phyloP scores from a whole-genome alignment of 768 basidiomycete species.

The Erythrobasidium yunnanense region DNA sequence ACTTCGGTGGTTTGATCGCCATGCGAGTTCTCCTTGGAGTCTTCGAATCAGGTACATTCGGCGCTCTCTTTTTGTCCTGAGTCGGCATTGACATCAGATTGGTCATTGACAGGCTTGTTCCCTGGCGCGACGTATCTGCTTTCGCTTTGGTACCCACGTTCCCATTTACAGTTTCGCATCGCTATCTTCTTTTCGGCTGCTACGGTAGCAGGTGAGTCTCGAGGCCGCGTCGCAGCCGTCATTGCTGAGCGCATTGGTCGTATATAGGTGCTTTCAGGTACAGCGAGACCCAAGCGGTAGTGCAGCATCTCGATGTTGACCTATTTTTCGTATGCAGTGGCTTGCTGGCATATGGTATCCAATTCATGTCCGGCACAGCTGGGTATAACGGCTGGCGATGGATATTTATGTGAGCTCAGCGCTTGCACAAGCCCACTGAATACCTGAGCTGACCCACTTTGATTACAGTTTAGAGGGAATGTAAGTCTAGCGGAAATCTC shows the following conservation, averaged over 20 bases:
- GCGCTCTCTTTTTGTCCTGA: too few relatives aligned
- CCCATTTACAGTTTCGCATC: constrained; percentile 32
- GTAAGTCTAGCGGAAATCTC: background rate
- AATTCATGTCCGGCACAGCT: constrained; percentile 32
- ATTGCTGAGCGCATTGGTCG: too few relatives aligned
- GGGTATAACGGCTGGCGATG: constrained; percentile 34
- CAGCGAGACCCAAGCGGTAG: too few relatives aligned
- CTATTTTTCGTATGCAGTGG: background rate
- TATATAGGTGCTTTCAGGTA: too few relatives aligned
- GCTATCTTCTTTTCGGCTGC: constrained; percentile 36
- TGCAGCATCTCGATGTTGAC: too few relatives aligned
- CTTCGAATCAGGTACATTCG: constrained; percentile 12
- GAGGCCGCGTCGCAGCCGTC: too few relatives aligned
- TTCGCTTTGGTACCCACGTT: constrained; percentile 30
- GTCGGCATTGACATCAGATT: too few relatives aligned
- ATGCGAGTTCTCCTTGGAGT: constrained; percentile 31
- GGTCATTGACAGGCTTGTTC: constrained; percentile 6
- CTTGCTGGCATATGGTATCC: constrained; percentile 35
- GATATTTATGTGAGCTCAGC: constrained; percentile 27
- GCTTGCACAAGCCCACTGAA: too few relatives aligned
- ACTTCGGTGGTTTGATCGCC: constrained; percentile 33
- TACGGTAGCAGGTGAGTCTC: constrained; percentile 32
- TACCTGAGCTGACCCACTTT: too few relatives aligned
- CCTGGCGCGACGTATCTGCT: constrained; percentile 27
- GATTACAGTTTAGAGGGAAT: background rate